Conservation (phyloP, 116 monocot species). For the Iris pallida region DNA sequence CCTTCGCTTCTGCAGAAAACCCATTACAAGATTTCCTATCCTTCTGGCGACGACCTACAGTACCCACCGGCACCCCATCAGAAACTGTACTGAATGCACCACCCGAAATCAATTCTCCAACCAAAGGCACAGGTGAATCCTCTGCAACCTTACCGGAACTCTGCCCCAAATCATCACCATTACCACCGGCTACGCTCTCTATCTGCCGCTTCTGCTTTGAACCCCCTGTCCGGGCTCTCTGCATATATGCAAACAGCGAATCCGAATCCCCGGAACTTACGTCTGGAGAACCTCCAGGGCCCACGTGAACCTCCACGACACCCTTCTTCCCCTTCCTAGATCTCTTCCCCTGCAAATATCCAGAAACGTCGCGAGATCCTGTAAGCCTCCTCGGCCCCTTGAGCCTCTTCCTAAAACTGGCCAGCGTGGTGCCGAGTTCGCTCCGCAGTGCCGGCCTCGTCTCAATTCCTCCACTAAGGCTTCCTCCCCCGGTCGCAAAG, state of each 20-base stretch:
- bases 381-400: slow-evolving; percentile 52
- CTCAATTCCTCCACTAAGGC: slow-evolving; percentile 18
- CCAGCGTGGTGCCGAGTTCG: slow-evolving; percentile 72
- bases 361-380: slow-evolving; percentile 5
- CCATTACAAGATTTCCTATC: slow-evolving; percentile 18
- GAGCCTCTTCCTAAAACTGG: slow-evolving; percentile 65
- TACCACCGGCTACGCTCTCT: not conserved
- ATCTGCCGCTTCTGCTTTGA: slow-evolving; percentile 11
- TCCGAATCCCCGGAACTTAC: slow-evolving; percentile 33
- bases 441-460: slow-evolving; percentile 17
- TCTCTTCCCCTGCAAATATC: slow-evolving; percentile 22
- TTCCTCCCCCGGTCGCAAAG: not conserved
- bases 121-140: not conserved
- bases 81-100: not conserved
- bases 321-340: slow-evolving; percentile 24
- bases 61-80: slow-evolving; percentile 8
- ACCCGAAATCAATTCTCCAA: not conserved
- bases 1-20: not conserved
- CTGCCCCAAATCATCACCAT: not conserved
- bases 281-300: slow-evolving; percentile 3
- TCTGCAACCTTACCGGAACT: not conserved
- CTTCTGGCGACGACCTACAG: not conserved
- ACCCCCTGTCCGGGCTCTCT: slow-evolving; percentile 25
- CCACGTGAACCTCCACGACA: slow-evolving; percentile 4
- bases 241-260: slow-evolving; percentile 45